Base-by-base conservation (phyloP, 768 basidiomycete genomes). In the Sutorius australiensis region DNA sequence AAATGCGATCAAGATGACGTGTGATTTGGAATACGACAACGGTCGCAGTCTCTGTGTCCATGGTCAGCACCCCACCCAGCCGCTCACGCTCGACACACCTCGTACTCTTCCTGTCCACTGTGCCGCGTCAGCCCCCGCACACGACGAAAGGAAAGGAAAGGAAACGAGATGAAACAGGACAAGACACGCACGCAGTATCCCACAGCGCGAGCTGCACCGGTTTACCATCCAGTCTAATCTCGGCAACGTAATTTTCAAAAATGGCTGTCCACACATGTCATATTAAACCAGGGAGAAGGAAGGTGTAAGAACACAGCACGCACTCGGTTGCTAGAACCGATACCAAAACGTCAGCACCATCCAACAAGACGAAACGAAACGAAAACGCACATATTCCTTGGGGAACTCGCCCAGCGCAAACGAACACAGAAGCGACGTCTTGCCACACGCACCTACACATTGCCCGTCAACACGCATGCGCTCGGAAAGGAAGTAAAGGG, bases 41-140 rank as follows among this genome's bases (percentile, higher is more conserved):
- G 97, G 97, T 61, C 97, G 86, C 64, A 98, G 78, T 59, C 95
- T 87, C 87, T 94, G 39, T 14, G 24, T 24, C 24, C 24, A 4
- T 4, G 24, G 24, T 24, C 24, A 24, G 24, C 4, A 24, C 24
- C 24, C 24, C 24, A 24, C 24, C 24, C 24, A 24, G 24, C 24
- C 24, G 24, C 24, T 24, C 24, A 24, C 24, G 24, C 24, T 24
- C 24, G 24, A 34, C 46, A 1, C 5, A 46, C 46, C 78, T 98
- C 95, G 70, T 99, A 98, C 75, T 97, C 95, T 77, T 99, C 95
- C 76, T 98, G 95, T 42, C 95, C 95, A 65, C 95, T 97, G 67
- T 2, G 43, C 24, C 37, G 11, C 34, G 17, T 54, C 50, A 58
- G 21, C 9, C 17, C 24, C 9, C 6, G 19, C 12, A 12, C 37